A percentile compares a stretch with the other conserved stretches of the same genome.
Evolutionary conservation across 2,329 filamentous ascomycete genomes (phyloP).

Genomic region (Botryotinia convoluta): DNA sequence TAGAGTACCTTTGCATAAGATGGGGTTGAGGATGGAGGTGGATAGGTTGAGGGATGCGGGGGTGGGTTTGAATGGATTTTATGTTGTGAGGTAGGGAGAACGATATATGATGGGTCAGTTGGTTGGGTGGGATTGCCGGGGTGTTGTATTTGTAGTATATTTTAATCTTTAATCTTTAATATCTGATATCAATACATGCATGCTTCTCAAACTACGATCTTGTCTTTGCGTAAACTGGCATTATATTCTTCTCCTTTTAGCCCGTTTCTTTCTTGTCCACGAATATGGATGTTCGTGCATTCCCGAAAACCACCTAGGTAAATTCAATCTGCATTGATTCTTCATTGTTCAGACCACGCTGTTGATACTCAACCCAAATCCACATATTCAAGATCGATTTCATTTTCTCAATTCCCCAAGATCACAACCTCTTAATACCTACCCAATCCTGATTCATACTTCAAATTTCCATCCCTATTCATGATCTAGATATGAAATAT

Average conservation of each 20-base stretch:
- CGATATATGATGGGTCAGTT: background rate
- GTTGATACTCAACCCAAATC: no score
- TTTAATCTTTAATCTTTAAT: background rate
- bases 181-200: background rate
- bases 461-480: no score
- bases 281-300: background rate
- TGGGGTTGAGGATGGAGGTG: conserved; percentile 54
- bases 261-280: background rate
- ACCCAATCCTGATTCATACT: rapidly evolving
- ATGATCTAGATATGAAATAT: no score
- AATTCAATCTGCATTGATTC: no score
- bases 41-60: conserved; percentile 48
- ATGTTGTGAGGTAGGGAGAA: conserved; percentile 34
- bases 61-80: conserved; percentile 40
- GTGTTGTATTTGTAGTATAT: rapidly evolving
- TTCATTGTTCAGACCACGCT: no score
- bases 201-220: background rate
- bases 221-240: background rate
- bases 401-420: no score
- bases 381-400: no score
- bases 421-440: no score
- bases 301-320: no score
- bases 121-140: no score
- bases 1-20: conserved; percentile 55
- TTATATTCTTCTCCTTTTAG: background rate